Base-by-base conservation (phyloP, 345 rosid genomes). In the Durio zibethinus region DNA sequence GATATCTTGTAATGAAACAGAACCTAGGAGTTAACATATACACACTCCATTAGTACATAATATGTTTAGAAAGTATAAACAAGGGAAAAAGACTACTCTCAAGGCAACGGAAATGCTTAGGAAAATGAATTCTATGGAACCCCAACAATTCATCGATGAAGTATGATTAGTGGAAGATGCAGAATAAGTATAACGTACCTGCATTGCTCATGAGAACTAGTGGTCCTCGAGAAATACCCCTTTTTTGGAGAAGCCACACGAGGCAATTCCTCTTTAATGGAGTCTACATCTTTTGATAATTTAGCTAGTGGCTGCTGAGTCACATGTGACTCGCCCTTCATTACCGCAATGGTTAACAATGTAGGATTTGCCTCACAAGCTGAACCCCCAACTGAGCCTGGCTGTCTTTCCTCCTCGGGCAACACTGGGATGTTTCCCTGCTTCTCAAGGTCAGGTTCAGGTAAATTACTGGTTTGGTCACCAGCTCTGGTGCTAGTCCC, bases 201-300 rank as follows among this genome's bases (percentile, higher is more conserved):
- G 91, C 98, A 92, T 81, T 94, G 91, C 20, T 92, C 97, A 29
- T 88, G 89, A 83, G 90, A 86, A 77, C 94, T 92, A 48, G 78
- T 9, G 72, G 65, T 83, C 70, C 95, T 82, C 8, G 92, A 87
- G 82, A 92, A 78, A 78, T 78, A 73, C 33, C 78, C 91, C 84
- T 89, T 90, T 64, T 78, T 84, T 5, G 90, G 88, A 38, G 91
- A 82, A 53, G 47, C 76, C 57, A 74, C 74, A 7, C 2, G 0
- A 4, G 81, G 71, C 63, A 75, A 52, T 67, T 84, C 90, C 35
- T 81, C 87, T 36, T 73, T 80, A 43, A 68, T 74, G 5, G 72
- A 59, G 23, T 80, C 77, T 47, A 77, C 57, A 36, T 64, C 82
- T 73, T 76, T 78, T 12, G 77, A 65, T 76, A 42, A 72, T 57